These are phyloP conservation scores for Botrytis cinerea DNA, from an alignment of 2,329 filamentous ascomycete genomes.

Conservation along the genomic window DNA sequence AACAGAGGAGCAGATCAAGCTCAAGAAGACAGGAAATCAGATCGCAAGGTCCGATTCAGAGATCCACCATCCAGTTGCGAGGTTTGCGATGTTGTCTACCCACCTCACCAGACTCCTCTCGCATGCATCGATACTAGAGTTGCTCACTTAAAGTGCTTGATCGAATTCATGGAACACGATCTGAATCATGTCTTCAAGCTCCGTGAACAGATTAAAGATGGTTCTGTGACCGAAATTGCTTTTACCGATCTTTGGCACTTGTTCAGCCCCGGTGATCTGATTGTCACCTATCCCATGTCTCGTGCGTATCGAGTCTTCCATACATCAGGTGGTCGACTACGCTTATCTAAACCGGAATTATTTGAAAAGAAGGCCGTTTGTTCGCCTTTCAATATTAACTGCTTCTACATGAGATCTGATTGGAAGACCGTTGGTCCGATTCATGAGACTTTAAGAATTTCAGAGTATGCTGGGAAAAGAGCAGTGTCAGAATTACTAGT, in stretches of 20 bases:
- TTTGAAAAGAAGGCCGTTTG: not conserved
- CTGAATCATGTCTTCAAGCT: conserved; percentile 22
- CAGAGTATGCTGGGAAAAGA: conserved; percentile 15
- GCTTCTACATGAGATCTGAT: conserved; percentile 6
- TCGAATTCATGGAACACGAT: conserved; percentile 20
- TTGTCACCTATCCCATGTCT: conserved; percentile 1
- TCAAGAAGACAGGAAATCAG: not conserved
- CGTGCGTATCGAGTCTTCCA: conserved; percentile 16
- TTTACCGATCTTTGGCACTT: conserved; percentile 24
- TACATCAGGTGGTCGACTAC: conserved; percentile 8
- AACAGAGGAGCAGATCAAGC: not conserved
- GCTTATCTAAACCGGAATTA: not conserved
- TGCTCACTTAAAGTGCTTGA: conserved; percentile 12
- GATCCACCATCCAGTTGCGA: not conserved
- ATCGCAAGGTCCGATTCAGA: not conserved
- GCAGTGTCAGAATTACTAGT: not conserved
- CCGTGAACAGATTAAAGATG: not conserved
- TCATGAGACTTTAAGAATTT: conserved; percentile 17
- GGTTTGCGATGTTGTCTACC: not conserved
- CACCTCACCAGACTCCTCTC: not conserved
- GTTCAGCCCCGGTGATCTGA: conserved; percentile 22
- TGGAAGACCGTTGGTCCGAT: not conserved
- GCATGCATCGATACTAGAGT: conserved; percentile 17
- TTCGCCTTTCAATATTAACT: conserved; percentile 14
- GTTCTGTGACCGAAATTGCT: not conserved